A percentile compares a stretch with the other conserved stretches of the same genome.
Conservation (phyloP, 257 asterid genomes). For the Rhazya stricta region DNA sequence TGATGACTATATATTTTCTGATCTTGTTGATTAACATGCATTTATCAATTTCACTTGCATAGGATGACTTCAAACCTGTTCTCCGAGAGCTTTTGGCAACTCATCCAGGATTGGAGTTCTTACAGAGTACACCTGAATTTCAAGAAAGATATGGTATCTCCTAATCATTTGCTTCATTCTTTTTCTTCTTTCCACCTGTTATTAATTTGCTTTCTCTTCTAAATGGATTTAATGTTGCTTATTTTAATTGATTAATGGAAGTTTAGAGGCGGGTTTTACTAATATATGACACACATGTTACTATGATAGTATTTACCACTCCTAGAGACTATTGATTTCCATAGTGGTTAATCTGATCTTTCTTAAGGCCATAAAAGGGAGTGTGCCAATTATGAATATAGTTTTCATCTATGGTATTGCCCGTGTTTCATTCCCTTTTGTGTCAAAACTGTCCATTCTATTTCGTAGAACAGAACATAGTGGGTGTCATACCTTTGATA, state of each 20-base stretch:
- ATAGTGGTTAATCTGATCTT: not conserved
- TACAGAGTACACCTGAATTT: slow-evolving; percentile 97
- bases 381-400: not conserved
- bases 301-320: not conserved
- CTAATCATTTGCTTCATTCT: slow-evolving; percentile 13
- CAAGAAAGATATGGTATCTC: slow-evolving; percentile 96
- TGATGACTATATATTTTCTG: not conserved
- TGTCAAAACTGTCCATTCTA: not conserved
- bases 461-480: not conserved
- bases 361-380: not conserved
- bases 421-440: not conserved
- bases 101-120: slow-evolving; percentile 98
- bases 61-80: slow-evolving; percentile 94
- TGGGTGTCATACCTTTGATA: not conserved
- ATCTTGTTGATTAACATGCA: not conserved
- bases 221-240: not conserved
- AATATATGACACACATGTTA: not conserved
- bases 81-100: slow-evolving; percentile 94
- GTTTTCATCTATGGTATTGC: not conserved
- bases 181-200: not conserved
- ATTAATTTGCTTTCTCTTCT: not conserved
- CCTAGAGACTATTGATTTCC: not conserved
- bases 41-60: slow-evolving; percentile 9
- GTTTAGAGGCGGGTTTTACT: not conserved
- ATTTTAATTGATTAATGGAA: not conserved